Evolutionary conservation across 1,284 basidiomycete species (phyloP).

Genomic region (Jaminaea rosea): DNA sequence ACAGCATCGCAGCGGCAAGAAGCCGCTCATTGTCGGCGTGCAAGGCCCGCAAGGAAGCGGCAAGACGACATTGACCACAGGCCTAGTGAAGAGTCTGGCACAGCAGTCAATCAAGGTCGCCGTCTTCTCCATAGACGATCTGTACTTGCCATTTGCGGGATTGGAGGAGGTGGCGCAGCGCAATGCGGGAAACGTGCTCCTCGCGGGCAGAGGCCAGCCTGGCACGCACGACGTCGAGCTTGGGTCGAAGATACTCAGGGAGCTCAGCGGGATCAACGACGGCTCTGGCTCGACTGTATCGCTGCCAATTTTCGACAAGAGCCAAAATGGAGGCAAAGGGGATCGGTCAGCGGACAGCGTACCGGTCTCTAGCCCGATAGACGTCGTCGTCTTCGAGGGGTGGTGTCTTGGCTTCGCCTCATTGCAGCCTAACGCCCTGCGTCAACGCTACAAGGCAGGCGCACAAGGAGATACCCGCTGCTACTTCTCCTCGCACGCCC

Average conservation of each 20-base stretch:
- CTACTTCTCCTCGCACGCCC: conserved; percentile 28
- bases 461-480: neutral
- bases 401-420: conserved; percentile 52
- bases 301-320: conserved; percentile 81
- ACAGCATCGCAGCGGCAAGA: no score
- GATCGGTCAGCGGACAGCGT: conserved; percentile 59
- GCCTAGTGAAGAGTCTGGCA: conserved; percentile 47
- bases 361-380: conserved; percentile 43
- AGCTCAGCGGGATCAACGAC: conserved; percentile 53
- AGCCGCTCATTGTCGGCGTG: conserved; percentile 57
- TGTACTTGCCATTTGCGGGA: conserved; percentile 64
- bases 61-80: conserved; percentile 14
- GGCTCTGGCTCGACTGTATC: conserved; percentile 49
- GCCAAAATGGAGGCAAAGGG: conserved; percentile 65
- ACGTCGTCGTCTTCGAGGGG: conserved; percentile 70
- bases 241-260: conserved; percentile 54
- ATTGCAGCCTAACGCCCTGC: conserved; percentile 43
- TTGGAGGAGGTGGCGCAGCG: conserved; percentile 55
- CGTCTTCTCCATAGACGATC: conserved; percentile 68
- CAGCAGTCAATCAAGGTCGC: conserved; percentile 53
- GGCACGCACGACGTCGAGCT: conserved; percentile 74
- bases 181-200: conserved; percentile 58
- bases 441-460: conserved; percentile 47
- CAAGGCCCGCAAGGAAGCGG: conserved; percentile 66
- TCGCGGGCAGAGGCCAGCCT: conserved; percentile 71